Base-by-base conservation (phyloP, 1,284 basidiomycete species). In the Neonothopanus nambi region DNA sequence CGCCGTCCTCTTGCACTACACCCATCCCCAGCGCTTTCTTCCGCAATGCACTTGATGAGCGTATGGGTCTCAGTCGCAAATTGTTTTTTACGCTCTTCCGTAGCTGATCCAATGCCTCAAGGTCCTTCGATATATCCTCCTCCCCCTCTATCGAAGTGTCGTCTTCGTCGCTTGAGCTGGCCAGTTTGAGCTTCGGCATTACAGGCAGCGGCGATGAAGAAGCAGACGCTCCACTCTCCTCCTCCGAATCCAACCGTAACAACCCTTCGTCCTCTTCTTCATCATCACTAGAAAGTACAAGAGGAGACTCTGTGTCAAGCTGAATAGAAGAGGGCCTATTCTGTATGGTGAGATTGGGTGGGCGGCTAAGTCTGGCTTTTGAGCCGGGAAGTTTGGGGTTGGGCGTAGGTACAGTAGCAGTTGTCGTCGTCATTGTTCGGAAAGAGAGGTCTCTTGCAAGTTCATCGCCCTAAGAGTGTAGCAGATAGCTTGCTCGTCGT, bases 31-130 rank as follows among this genome's bases (percentile, higher is more conserved):
- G 78, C 60, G 30, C 43, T 33, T 41, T 20, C 60, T 77, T 81
- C 38, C 77, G 74, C 42, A 81, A 67, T 18, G 73, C 64, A 30
- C 73, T 69, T 37, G 76, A 70, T 18, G 84, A 85, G 44, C 81
- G 79, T 54, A 91, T 85, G 28, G 89, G 89, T 15, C 89, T 79
- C 30, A 91, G 75, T 52, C 82, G 82, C 39, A 91, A 78, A 61
- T 91, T 91, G 68, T 82, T 79, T 65, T 85, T 80, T 1, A 91
- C 85, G 57, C 74, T 87, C 57, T 78, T 75, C 36, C 89, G 80
- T 12, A 91, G 77, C 59, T 80, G 70, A 53, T 87, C 85, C 37
- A 91, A 80, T 47, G 77, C 78, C 15, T 78, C 81, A 30, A 90
- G 74, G 57, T 85, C 85, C 58, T 82, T 81, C 12, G 79, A 76